A percentile compares a stretch with the other conserved stretches of the same genome.
Conservation (phyloP, 2,329 filamentous ascomycete genomes). For the Neofusicoccum parvum region DNA sequence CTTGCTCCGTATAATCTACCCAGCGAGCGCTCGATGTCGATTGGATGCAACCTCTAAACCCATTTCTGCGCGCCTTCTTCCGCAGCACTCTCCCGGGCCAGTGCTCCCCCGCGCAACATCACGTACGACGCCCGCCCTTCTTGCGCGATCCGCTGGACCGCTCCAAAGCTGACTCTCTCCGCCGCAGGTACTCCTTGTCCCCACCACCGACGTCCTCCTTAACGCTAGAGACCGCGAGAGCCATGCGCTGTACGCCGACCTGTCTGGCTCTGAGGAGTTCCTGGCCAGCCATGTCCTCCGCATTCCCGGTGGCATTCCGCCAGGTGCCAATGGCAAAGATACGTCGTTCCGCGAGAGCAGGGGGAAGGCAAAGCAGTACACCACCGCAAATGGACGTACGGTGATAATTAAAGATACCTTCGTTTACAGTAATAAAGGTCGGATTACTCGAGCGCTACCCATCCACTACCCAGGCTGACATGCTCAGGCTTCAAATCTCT, state of each 20-base stretch:
- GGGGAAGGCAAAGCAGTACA: slow-evolving; percentile 91
- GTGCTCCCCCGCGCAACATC: slow-evolving; percentile 87
- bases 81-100: slow-evolving; percentile 89
- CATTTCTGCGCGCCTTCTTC: slow-evolving; percentile 98
- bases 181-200: slow-evolving; percentile 76
- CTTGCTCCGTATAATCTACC: slow-evolving; percentile 9
- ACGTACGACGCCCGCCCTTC: slow-evolving; percentile 54
- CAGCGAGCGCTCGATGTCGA: slow-evolving; percentile 36
- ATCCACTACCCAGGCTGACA: slow-evolving; percentile 24
- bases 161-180: not conserved
- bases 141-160: slow-evolving; percentile 20
- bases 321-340: slow-evolving; percentile 53
- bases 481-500: slow-evolving; percentile 81
- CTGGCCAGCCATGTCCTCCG: slow-evolving; percentile 95
- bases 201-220: slow-evolving; percentile 87
- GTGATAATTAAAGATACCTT: slow-evolving; percentile 92
- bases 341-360: slow-evolving; percentile 74
- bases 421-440: slow-evolving; percentile 96
- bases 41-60: slow-evolving; percentile 98
- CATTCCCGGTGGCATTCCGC: slow-evolving; percentile 62
- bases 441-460: not conserved
- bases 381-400: slow-evolving; percentile 87
- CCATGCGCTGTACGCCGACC: slow-evolving; percentile 73
- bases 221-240: slow-evolving; percentile 86
- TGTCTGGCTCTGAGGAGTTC: slow-evolving; percentile 90